Evolutionary conservation across 2,329 filamentous ascomycete species (phyloP), one percentile per base, ranked within the genome.

Genomic region (Fusarium camptoceras): DNA sequence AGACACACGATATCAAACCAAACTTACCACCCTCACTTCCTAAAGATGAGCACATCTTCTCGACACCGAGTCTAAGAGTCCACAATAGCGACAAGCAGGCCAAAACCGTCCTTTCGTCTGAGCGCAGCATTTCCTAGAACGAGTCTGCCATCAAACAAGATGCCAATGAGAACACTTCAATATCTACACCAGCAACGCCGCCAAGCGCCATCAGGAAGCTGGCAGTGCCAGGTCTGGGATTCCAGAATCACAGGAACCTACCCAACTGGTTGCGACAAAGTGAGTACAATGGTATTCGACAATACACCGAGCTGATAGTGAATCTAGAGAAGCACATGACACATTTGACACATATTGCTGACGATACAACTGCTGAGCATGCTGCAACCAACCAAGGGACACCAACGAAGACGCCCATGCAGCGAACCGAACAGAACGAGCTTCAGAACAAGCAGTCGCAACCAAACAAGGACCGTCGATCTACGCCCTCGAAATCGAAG

Each of bases 241-340:
- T 55, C 16, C 66, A 55, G 14, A 55, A 44, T 15, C 62, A 14
- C 20, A 25, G 9, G 31, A 50, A 34, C 15, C 42, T 30, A 43
- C 20, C 27, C 24, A 6, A 68, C 51, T 72, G 71, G 68, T 56
- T 66, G 25, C 41, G 66, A 30, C 65, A 66, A 34, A 74, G 73
- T 73, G 51, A 47, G 64, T 55, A 15, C 20, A n/a, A 22, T 22
- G 9, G 8, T n/a, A 16, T 15, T 24, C 15, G 27, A 20, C 31
- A 24, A 24, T 24, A 30, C 6, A 24, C 25, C 31, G 48, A 39
- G 14, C 69, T 75, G 30, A 75, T 56, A 30, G 18, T 12, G 4
- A 20, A 16, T 16, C 18, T 12, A 75, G 73, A 63, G 34, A 55
- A 65, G 20, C 42, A 37, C 25, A 39, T 66, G 28, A 59, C 44